Evolutionary conservation across 208 protist species (phyloP).

Genomic region (Acanthamoeba castellanii): DNA sequence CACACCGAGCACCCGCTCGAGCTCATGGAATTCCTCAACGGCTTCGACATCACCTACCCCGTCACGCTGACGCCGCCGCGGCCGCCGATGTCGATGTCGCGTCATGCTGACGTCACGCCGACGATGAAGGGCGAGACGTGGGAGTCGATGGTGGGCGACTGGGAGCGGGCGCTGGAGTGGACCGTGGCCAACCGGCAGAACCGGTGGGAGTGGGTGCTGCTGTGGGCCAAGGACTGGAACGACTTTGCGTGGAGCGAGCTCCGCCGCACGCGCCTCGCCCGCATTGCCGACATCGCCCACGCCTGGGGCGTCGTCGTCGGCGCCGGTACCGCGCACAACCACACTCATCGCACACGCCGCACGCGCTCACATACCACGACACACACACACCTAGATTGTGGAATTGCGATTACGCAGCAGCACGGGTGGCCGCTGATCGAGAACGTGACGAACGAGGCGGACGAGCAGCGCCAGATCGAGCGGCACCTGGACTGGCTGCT

Average conservation of each 20-base stretch:
- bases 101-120: no score
- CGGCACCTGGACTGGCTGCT: conserved; percentile 68
- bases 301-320: conserved; percentile 46
- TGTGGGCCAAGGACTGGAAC: conserved; percentile 52
- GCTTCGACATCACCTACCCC: conserved; percentile 52
- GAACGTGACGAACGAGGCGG: not conserved
- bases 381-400: conserved; percentile 29
- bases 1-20: conserved; percentile 78
- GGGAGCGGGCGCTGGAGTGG: not conserved
- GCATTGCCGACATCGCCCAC: conserved; percentile 60
- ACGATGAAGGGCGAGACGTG: not conserved
- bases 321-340: not conserved
- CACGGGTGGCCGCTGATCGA: conserved; percentile 64
- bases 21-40: conserved; percentile 74
- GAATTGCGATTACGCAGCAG: conserved; percentile 72
- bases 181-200: conserved; percentile 74
- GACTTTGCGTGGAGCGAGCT: conserved; percentile 47
- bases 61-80: not conserved
- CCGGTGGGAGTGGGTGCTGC: conserved; percentile 75
- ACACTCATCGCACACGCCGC: no score
- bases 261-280: conserved; percentile 19
- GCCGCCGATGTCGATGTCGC: no score
- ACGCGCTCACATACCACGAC: no score
- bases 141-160: conserved; percentile 40
- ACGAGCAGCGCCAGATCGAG: conserved; percentile 53